A percentile compares a stretch with the other conserved stretches of the same genome.
Conservation (phyloP, 2,329 filamentous ascomycete species). For the Nemania sp. region DNA sequence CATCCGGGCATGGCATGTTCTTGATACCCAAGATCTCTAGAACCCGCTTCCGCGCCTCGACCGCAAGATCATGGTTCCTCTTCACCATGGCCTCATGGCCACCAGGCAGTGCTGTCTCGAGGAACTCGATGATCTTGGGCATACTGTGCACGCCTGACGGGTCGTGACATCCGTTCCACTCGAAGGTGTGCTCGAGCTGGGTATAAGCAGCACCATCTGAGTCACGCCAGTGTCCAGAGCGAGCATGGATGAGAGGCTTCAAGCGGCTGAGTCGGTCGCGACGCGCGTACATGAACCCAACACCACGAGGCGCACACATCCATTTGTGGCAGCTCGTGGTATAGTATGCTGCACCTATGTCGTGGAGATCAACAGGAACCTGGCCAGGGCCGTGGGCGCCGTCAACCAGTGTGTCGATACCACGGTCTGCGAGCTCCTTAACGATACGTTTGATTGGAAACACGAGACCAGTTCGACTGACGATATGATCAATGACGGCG, state of each 20-base stretch:
- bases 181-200: constrained; percentile 15
- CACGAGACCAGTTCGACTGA: constrained; percentile 13
- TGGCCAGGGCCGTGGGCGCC: constrained; percentile 14
- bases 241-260: constrained; percentile 13
- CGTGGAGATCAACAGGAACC: constrained; percentile 7
- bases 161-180: constrained; percentile 12
- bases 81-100: constrained; percentile 9
- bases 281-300: constrained; percentile 16
- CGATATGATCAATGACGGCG: constrained; percentile 18
- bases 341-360: constrained; percentile 18
- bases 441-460: constrained; percentile 19
- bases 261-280: not conserved
- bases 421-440: constrained; percentile 4
- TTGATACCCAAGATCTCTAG: constrained; percentile 10
- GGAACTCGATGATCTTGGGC: constrained; percentile 8
- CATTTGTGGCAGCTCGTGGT: constrained; percentile 18
- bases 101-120: constrained; percentile 8
- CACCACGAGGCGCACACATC: constrained; percentile 20
- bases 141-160: constrained; percentile 12
- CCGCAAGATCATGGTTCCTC: constrained; percentile 15
- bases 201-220: constrained; percentile 2
- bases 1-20: constrained; percentile 13
- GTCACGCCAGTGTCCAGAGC: constrained; percentile 6
- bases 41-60: constrained; percentile 9
- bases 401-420: constrained; percentile 16